phyloP scores from a whole-genome alignment of 352 stramenopile genomes.

The Phytophthora sp. region DNA sequence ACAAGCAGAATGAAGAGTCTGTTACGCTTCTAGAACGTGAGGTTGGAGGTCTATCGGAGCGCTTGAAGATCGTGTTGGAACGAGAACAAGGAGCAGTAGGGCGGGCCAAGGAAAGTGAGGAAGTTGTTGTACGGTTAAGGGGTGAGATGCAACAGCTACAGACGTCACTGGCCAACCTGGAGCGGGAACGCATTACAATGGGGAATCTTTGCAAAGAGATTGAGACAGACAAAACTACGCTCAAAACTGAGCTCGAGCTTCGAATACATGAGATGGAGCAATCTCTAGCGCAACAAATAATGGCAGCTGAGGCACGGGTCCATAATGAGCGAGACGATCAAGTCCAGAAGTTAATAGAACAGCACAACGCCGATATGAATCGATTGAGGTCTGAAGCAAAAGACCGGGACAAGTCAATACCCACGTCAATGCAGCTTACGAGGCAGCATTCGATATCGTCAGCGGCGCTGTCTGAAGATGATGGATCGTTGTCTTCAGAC shows the following conservation, averaged over 20 bases:
- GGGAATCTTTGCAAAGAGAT: constrained; percentile 28
- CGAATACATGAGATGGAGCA: constrained; percentile 46
- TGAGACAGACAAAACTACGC: constrained; percentile 26
- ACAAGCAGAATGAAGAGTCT: constrained; percentile 27
- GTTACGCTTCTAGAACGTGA: constrained; percentile 26
- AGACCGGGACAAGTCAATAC: constrained; percentile 4
- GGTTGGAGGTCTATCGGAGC: constrained; percentile 19
- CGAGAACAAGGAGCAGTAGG: constrained; percentile 25
- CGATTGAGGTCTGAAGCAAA: constrained; percentile 25
- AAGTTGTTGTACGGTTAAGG: constrained; percentile 20
- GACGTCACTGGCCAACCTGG: constrained; percentile 11
- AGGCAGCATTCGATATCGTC: constrained; percentile 36
- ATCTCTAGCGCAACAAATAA: constrained; percentile 32
- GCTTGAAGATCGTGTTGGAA: constrained; percentile 22
- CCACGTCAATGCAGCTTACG: constrained; percentile 13
- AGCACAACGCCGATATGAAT: constrained; percentile 47
- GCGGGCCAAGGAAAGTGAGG: constrained; percentile 25
- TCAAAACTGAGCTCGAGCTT: constrained; percentile 30
- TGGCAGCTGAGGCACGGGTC: constrained; percentile 43
- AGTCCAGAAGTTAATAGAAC: constrained; percentile 45
- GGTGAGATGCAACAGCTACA: constrained; percentile 30
- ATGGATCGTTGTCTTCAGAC: constrained; percentile 16
- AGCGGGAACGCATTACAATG: constrained; percentile 22
- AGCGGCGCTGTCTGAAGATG: constrained; percentile 33
- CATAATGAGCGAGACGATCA: constrained; percentile 46